phyloP scores from a whole-genome alignment of 805 yeast genomes.

The Ogataea angusta region DNA sequence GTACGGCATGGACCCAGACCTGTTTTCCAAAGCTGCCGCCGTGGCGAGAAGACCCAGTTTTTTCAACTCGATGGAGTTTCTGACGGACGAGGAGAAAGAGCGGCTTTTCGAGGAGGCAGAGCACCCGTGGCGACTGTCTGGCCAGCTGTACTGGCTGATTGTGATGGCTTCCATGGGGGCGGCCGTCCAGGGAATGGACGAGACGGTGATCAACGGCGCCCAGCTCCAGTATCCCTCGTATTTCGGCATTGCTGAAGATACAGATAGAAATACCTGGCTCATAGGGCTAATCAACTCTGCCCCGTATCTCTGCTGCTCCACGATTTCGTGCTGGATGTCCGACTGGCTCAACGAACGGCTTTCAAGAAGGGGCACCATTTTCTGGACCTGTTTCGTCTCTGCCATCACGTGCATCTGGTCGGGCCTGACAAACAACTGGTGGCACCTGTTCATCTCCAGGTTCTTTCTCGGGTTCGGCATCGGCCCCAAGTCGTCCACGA shows the following conservation, averaged over 20 bases:
- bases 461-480: conserved; percentile 64
- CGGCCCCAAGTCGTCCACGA: conserved; percentile 75
- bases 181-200: conserved; percentile 80
- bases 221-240: conserved; percentile 54
- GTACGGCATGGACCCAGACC: conserved; percentile 52
- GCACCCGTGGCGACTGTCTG: conserved; percentile 45
- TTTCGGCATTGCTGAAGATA: conserved; percentile 47
- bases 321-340: conserved; percentile 60
- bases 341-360: conserved; percentile 53
- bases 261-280: conserved; percentile 50
- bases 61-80: conserved; percentile 54
- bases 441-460: conserved; percentile 63
- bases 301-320: conserved; percentile 64
- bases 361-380: conserved; percentile 67
- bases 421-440: conserved; percentile 62
- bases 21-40: conserved; percentile 65
- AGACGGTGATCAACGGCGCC: conserved; percentile 73
- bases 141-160: conserved; percentile 51
- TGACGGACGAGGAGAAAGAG: conserved; percentile 53
- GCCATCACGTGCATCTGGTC: conserved; percentile 67
- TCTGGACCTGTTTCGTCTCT: conserved; percentile 58
- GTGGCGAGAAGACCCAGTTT: conserved; percentile 59
- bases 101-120: conserved; percentile 45
- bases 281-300: conserved; percentile 67
- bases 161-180: conserved; percentile 74